Conservation (phyloP, 108 stramenopile species). For the Cylindrotheca closterium region DNA sequence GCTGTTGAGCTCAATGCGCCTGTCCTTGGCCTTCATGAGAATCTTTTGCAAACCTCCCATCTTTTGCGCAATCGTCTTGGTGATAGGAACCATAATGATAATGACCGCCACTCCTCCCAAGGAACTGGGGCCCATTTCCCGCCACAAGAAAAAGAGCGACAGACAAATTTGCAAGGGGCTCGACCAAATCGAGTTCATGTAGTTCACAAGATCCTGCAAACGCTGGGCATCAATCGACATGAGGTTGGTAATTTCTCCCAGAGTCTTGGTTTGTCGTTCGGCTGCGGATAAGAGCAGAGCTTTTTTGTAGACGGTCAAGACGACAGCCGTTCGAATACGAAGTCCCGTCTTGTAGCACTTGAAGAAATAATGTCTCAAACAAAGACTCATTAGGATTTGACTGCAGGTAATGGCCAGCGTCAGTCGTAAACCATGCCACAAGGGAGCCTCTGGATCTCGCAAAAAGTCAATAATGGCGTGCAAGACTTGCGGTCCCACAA, state of each 20-base stretch:
- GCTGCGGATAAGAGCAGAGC: constrained; percentile 65
- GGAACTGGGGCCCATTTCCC: constrained; percentile 70
- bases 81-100: constrained; percentile 80
- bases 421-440: constrained; percentile 53
- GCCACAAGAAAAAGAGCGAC: constrained; percentile 81
- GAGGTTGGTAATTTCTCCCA: constrained; percentile 90
- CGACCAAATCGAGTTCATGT: constrained; percentile 86
- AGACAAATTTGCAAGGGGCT: constrained; percentile 78
- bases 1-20: constrained; percentile 80
- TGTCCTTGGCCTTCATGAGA: constrained; percentile 85
- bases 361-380: constrained; percentile 93
- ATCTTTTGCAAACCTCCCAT: constrained; percentile 71
- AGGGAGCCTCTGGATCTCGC: constrained; percentile 47
- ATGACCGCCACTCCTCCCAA: constrained; percentile 89
- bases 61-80: constrained; percentile 60
- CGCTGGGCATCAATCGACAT: constrained; percentile 91
- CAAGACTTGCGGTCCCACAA: constrained; percentile 89
- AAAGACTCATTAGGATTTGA: constrained; percentile 76
- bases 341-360: constrained; percentile 88
- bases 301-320: constrained; percentile 85
- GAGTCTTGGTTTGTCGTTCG: constrained; percentile 57
- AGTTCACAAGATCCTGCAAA: constrained; percentile 78
- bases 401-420: constrained; percentile 60
- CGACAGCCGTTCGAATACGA: constrained; percentile 75
- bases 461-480: constrained; percentile 75